Conservation (phyloP, 805 yeast species). For the Sugiyamaella qingdaonensis region DNA sequence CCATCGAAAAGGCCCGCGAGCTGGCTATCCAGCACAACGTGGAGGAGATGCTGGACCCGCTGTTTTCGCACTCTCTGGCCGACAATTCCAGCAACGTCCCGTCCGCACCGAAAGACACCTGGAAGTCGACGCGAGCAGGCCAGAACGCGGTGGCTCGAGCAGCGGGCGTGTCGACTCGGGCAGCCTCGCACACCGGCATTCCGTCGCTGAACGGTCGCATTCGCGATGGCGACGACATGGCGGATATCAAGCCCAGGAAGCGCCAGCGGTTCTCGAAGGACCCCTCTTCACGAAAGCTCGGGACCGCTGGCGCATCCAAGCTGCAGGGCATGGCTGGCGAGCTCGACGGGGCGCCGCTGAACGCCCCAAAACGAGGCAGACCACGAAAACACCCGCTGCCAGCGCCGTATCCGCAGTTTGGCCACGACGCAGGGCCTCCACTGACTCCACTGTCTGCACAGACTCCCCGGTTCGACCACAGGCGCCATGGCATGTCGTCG, state of each 20-base stretch:
- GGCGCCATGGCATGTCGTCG: constrained; percentile 12
- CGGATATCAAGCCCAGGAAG: not conserved
- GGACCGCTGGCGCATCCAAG: not conserved
- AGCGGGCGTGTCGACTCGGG: not conserved
- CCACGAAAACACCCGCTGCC: constrained; percentile 8
- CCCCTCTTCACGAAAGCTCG: not conserved
- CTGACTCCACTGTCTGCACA: not conserved
- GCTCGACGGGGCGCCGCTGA: not conserved
- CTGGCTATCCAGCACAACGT: constrained; percentile 67
- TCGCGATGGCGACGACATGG: not conserved
- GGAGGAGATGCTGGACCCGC: constrained; percentile 53
- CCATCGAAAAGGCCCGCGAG: constrained; percentile 65
- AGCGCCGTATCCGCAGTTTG: not conserved
- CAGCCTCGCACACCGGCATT: not conserved
- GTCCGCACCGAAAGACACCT: constrained; percentile 51
- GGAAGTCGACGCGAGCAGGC: constrained; percentile 26
- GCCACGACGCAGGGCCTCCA: not conserved
- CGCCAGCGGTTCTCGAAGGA: not conserved
- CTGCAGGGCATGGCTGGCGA: not conserved
- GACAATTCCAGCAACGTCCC: constrained; percentile 48
- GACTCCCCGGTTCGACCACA: not conserved
- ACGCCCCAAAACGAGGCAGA: constrained; percentile 14
- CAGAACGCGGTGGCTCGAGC: constrained; percentile 19
- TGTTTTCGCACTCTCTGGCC: constrained; percentile 56
- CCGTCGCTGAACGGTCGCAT: not conserved